Evolutionary conservation across 345 rosid species (phyloP).

Genomic region (Mercurialis annua): DNA sequence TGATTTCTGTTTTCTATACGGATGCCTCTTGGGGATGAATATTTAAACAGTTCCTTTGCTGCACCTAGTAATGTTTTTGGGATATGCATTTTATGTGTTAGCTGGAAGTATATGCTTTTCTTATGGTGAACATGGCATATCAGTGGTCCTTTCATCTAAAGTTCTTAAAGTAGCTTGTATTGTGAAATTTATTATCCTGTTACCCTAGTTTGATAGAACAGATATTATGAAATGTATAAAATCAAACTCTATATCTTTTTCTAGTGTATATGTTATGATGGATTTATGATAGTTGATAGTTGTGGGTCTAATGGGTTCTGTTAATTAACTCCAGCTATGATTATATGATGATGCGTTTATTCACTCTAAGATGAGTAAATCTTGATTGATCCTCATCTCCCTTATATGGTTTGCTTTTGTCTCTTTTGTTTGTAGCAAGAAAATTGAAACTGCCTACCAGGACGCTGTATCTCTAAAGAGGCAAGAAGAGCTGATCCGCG

Average conservation of each 20-base stretch:
- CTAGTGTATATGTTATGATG: not conserved
- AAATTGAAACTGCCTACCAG: conserved; percentile 88
- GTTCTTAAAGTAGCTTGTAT: not conserved
- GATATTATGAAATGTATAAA: not conserved
- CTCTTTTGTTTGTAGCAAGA: conserved; percentile 49
- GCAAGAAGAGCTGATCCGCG: conserved; percentile 96
- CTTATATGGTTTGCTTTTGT: conserved; percentile 7
- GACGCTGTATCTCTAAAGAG: conserved; percentile 88
- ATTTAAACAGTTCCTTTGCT: not conserved
- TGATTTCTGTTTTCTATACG: not conserved
- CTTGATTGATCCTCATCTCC: not conserved
- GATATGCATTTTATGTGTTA: not conserved
- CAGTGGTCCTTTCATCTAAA: not conserved
- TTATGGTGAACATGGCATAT: not conserved
- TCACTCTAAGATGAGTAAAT: not conserved
- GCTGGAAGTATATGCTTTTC: not conserved
- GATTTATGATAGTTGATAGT: not conserved
- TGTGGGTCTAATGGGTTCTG: not conserved
- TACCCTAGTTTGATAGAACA: not conserved
- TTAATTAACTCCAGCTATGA: not conserved
- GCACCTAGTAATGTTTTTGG: not conserved
- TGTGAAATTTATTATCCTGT: not conserved
- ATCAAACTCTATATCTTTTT: not conserved
- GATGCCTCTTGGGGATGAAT: not conserved
- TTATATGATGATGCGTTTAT: not conserved